A percentile compares a stretch with the other conserved stretches of the same genome.
These are phyloP conservation scores for Fusarium sp. DNA, from an alignment of 2,329 filamentous ascomycete species.

Conservation along the genomic window DNA sequence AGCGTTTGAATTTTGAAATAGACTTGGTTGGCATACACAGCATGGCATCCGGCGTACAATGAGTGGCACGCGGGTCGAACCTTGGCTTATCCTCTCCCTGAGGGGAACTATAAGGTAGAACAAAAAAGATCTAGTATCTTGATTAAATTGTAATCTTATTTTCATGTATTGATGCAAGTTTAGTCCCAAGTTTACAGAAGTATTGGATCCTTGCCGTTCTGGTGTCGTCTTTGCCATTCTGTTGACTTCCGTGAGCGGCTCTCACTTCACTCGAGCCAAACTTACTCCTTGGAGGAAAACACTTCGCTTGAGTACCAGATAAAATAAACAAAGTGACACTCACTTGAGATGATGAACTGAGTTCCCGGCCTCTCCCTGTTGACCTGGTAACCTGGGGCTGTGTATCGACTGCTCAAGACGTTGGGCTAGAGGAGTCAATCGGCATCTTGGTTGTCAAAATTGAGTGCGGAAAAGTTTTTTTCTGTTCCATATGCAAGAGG, in stretches of 20 bases:
- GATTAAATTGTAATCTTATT: background rate
- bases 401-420: background rate
- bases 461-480: background rate
- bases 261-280: background rate
- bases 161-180: background rate
- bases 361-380: background rate
- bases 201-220: background rate
- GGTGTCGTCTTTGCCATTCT: background rate
- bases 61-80: background rate
- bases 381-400: background rate
- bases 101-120: background rate
- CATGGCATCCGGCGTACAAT: slow-evolving; percentile 18
- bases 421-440: background rate
- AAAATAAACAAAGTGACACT: background rate
- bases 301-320: background rate
- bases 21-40: slow-evolving; percentile 17
- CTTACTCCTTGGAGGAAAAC: background rate
- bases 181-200: background rate
- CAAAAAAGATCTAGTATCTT: background rate
- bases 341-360: background rate
- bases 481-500: background rate
- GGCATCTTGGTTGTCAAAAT: background rate
- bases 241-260: background rate
- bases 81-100: background rate
- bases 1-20: slow-evolving; percentile 38